A percentile compares a stretch with the other conserved stretches of the same genome.
Evolutionary conservation across 2,329 filamentous ascomycete genomes (phyloP).

Genomic region (Penicillium sp.): DNA sequence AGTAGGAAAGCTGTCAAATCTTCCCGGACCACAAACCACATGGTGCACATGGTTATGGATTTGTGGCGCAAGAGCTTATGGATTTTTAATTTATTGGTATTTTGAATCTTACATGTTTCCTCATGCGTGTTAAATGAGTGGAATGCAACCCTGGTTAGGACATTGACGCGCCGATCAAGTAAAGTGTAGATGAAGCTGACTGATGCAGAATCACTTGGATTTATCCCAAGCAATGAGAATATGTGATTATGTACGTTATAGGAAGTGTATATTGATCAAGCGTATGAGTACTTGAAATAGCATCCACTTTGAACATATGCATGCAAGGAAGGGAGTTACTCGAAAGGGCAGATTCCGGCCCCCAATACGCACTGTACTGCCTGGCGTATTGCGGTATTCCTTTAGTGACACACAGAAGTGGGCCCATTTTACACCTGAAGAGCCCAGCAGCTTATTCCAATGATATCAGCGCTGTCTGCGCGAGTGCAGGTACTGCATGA

Average conservation of each 20-base stretch:
- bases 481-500: slow-evolving; percentile 1
- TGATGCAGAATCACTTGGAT: not conserved
- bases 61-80: not conserved
- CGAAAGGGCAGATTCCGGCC: not conserved
- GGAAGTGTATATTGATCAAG: not conserved
- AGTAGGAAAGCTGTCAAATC: not conserved
- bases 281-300: not conserved
- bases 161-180: not conserved
- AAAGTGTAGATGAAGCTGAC: not conserved
- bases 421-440: not conserved
- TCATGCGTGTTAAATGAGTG: not conserved
- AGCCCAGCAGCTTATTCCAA: slow-evolving; percentile 1
- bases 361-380: not conserved
- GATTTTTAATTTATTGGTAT: not conserved
- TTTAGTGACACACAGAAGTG: not conserved
- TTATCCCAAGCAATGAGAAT: not conserved
- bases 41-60: not conserved
- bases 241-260: not conserved
- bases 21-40: not conserved
- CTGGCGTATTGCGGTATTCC: not conserved
- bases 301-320: not conserved
- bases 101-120: not conserved
- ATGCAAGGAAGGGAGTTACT: not conserved
- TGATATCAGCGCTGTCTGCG: slow-evolving; percentile 2
- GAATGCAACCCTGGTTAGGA: not conserved